These are phyloP conservation scores for Phyllosticta capitalensis DNA, from an alignment of 2,329 filamentous ascomycete genomes.

Conservation along the genomic window DNA sequence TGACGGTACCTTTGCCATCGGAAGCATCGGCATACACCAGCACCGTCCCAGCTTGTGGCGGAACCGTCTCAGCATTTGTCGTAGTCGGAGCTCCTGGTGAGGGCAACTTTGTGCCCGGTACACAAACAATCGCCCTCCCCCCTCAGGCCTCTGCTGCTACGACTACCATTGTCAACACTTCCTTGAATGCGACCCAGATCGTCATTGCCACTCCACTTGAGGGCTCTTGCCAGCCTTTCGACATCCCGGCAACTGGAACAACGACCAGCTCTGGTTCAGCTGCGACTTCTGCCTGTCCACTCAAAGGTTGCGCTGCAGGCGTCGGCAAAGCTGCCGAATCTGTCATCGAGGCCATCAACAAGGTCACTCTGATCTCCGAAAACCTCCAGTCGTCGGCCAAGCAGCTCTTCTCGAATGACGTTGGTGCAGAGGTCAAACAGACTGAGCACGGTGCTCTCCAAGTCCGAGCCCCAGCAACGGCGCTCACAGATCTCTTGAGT, in stretches of 20 bases:
- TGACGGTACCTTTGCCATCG: slow-evolving; percentile 7
- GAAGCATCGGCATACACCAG: slow-evolving; percentile 1
- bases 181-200: slow-evolving; percentile 8
- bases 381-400: slow-evolving; percentile 11
- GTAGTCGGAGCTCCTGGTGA: slow-evolving; percentile 7
- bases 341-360: slow-evolving; percentile 15
- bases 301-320: slow-evolving; percentile 7
- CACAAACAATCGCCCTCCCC: slow-evolving; percentile 6
- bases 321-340: slow-evolving; percentile 7
- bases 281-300: slow-evolving; percentile 8
- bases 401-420: slow-evolving; percentile 3
- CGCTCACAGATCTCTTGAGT: slow-evolving; percentile 5
- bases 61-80: slow-evolving; percentile 4
- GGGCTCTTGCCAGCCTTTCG: slow-evolving; percentile 8
- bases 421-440: background rate
- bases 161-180: slow-evolving; percentile 3
- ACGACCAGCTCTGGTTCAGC: background rate
- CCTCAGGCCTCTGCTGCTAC: slow-evolving; percentile 7
- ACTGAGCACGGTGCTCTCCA: background rate
- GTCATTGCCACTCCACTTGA: slow-evolving; percentile 7
- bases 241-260: background rate
- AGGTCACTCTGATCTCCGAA: slow-evolving; percentile 12
- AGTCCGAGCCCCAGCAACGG: background rate
- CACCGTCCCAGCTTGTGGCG: slow-evolving; percentile 10
- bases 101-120: slow-evolving; percentile 9